Evolutionary conservation across 345 rosid species (phyloP).

Genomic region (Citrus unshiu): DNA sequence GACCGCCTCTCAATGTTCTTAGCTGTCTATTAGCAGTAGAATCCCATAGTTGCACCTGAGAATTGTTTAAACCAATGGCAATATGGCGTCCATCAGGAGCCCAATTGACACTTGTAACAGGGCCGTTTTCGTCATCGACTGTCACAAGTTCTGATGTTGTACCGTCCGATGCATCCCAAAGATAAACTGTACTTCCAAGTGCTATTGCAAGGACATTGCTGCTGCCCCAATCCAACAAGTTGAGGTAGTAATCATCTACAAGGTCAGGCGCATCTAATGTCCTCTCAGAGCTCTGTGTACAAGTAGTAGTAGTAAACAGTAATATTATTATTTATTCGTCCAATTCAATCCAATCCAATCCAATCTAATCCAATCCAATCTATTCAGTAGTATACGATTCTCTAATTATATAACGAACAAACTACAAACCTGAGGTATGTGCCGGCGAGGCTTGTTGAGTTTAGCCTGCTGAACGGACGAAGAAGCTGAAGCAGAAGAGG

Average conservation of each 20-base stretch:
- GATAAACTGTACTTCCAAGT: conserved; percentile 34
- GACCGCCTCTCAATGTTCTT: conserved; percentile 41
- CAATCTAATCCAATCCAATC: too few species aligned
- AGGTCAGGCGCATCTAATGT: conserved; percentile 52
- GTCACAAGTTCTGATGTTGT: conserved; percentile 53
- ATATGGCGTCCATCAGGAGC: conserved; percentile 47
- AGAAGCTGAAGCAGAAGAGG: neutral
- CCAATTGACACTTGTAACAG: conserved; percentile 54
- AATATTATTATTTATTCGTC: too few species aligned
- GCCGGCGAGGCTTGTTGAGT: conserved; percentile 28
- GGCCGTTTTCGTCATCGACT: conserved; percentile 36
- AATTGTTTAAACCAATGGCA: conserved; percentile 49
- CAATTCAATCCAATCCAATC: too few species aligned
- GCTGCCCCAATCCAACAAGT: conserved; percentile 53
- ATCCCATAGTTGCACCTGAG: conserved; percentile 56
- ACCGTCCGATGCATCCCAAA: conserved; percentile 49
- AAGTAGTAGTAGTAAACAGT: too few species aligned
- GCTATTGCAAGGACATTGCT: conserved; percentile 40
- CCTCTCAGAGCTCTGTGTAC: conserved; percentile 28
- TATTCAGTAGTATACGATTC: too few species aligned
- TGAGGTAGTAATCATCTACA: conserved; percentile 46
- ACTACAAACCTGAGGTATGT: conserved; percentile 41
- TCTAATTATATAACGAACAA: too few species aligned
- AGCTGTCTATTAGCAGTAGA: conserved; percentile 26
- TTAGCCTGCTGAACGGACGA: conserved; percentile 20